These are phyloP conservation scores for Mortierella alpina DNA, from an alignment of 192 early-diverging fungal genomes.

Conservation along the genomic window DNA sequence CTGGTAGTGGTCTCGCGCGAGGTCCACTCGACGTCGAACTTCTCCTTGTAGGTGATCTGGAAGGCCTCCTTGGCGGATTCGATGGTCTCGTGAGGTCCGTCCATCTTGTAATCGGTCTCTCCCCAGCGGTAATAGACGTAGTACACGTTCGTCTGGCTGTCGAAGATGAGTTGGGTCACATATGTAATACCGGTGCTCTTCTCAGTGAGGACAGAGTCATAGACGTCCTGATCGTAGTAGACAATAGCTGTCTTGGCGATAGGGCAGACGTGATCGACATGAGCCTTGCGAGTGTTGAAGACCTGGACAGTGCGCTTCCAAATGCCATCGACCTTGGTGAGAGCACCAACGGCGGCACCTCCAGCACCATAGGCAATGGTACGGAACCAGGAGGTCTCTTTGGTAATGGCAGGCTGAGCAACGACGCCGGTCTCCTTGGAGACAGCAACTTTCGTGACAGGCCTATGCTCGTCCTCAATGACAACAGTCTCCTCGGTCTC, in stretches of 20 bases:
- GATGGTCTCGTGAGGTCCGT: constrained; percentile 29
- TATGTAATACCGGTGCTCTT: constrained; percentile 25
- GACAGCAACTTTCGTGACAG: not conserved
- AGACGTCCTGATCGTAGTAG: constrained; percentile 45
- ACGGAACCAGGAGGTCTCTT: constrained; percentile 24
- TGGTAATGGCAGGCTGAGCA: constrained; percentile 11
- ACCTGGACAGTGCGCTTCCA: constrained; percentile 42
- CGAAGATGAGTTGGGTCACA: constrained; percentile 27
- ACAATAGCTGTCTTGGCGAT: constrained; percentile 26
- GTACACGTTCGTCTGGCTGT: constrained; percentile 13
- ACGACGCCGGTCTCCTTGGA: not conserved
- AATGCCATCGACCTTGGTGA: constrained; percentile 22
- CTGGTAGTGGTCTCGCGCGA: constrained; percentile 5
- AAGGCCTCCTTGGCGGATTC: constrained; percentile 28
- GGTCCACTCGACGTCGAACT: constrained; percentile 29
- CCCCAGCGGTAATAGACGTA: constrained; percentile 33
- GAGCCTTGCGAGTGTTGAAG: constrained; percentile 26
- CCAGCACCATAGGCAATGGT: constrained; percentile 4
- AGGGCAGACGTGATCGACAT: constrained; percentile 17
- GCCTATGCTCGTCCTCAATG: not conserved
- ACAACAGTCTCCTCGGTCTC: not conserved
- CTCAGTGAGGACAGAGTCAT: constrained; percentile 19
- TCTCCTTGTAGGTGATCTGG: constrained; percentile 21
- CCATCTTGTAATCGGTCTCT: constrained; percentile 27
- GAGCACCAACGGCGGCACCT: not conserved